Conservation (phyloP, 768 basidiomycete genomes). For the Phanerochaete sordida region DNA sequence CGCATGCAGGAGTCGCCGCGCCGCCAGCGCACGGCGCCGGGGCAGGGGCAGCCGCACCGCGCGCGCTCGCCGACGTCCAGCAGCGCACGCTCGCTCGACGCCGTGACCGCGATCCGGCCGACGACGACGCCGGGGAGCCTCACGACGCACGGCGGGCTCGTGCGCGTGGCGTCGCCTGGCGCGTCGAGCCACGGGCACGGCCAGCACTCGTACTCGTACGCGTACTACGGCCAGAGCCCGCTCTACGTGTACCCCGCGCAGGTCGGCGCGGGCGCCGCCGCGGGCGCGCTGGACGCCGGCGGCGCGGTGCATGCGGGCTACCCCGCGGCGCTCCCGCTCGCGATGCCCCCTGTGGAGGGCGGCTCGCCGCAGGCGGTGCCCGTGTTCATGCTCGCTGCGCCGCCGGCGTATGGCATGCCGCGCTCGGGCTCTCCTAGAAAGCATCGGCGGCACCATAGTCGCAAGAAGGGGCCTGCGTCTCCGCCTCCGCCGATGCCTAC, state of each 20-base stretch:
- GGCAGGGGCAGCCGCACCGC: not conserved
- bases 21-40: not conserved
- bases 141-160: conserved; percentile 2
- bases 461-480: not conserved
- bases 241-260: conserved; percentile 18
- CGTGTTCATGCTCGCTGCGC: conserved; percentile 20
- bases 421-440: conserved; percentile 12
- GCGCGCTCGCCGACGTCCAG: not conserved
- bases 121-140: conserved; percentile 1
- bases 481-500: not conserved
- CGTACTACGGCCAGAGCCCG: conserved; percentile 19
- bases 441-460: conserved; percentile 4
- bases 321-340: not conserved
- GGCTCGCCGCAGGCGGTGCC: conserved; percentile 15
- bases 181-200: conserved; percentile 20
- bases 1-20: conserved; percentile 2
- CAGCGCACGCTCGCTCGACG: conserved; percentile 10
- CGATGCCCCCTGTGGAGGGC: not conserved
- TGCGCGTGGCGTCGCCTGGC: conserved; percentile 13
- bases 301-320: not conserved
- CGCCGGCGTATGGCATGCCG: conserved; percentile 8
- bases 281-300: not conserved
- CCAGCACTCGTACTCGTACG: conserved; percentile 15
- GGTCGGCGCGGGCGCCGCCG: conserved; percentile 8
- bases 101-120: conserved; percentile 8